Base-by-base conservation (phyloP, 2,329 filamentous ascomycete species). In the Trichoderma lentiforme region DNA sequence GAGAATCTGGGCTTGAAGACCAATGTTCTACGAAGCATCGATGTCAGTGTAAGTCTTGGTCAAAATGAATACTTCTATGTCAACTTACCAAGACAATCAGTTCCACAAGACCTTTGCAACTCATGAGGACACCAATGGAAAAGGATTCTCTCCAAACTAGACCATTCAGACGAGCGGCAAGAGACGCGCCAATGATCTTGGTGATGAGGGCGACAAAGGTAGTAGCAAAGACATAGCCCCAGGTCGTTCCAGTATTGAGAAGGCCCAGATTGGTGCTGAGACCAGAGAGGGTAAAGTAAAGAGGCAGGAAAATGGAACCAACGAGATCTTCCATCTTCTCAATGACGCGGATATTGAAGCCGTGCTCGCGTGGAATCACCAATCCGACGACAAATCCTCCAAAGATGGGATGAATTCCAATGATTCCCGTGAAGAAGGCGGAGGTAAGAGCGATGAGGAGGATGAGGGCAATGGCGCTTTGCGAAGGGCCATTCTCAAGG, bases 321-420 rank as follows among this genome's bases (percentile, higher is more conserved):
- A 98, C 91, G 12, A 98, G 84, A 86, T 98, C 95, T 80, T 98
- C 95, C 72, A 98, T 91, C 84, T 98, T 98, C 79, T 97, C 94
- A 0, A 94, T 96, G 53, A 97, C 84, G 75, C 95, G 95, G 81
- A 97, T 96, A 26, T 93, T 92, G 78, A 97, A 97, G 32, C 94
- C 93, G 63, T 93, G 92, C 72, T 97, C 93, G 78, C 96, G 94
- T 0, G 95, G 95, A 76, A 94, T 94, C 71, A 98, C 96, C 30
- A 98, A 81, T 1, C 95, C 95, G 56, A 95, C 89, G 72, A 98
- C 86, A 79, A 98, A 98, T 3, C 92, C 94, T 56, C 95, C 95
- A 77, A 98, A 98, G 79, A 98, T 98, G 71, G 95, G 89, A 80
- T 98, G 95, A 1, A 98, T 91, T 61, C 95, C 95, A 78, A 98